Evolutionary conservation across 139 green algal species (phyloP), one percentile per base, ranked within the genome.

Genomic region (Picochlorum sp.): DNA sequence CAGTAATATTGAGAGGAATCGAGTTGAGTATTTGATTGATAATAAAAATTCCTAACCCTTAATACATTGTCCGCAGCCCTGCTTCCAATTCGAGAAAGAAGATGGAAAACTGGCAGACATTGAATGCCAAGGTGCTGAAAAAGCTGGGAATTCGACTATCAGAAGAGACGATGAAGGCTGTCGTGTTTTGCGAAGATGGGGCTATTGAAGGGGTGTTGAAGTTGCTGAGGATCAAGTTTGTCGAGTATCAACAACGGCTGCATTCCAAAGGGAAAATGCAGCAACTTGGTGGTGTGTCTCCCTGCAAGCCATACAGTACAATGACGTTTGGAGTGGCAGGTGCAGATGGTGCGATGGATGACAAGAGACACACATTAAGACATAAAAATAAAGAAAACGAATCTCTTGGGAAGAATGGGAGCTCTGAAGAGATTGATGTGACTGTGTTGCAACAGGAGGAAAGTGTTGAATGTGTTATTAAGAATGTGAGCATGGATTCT

Each of bases 91-190:
- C 86, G 14, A 65, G 75, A 22, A 80, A 91, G 65, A 97, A 97
- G 73, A 78, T 92, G 57, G 94, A 96, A 78, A 97, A 97, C 74
- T 97, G 90, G 90, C 78, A 75, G 52, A 95, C 89, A 3, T 73
- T 97, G 9, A 94, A 97, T 63, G 55, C 70, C 13, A 89, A 89
- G 54, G 76, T 94, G 41, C 82, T 95, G 52, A 81, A 80, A 60
- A 74, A 75, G 45, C 50, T 96, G 55, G 85, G 82, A 16, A 85
- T 94, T 49, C 47, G 56, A 45, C 24, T 94, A 13, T 31, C 72
- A 0, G 74, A 78, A 41, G 47, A 71, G 16, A 74, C 89, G 25
- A 68, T 74, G 33, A 69, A 90, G 39, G 78, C 67, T 4, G 70
- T 82, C 7, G 72, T 63, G 31, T 84, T 76, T 50, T 79, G 74